phyloP scores from a whole-genome alignment of 176 grass and related monocot genomes.

The Hordeum marinum region DNA sequence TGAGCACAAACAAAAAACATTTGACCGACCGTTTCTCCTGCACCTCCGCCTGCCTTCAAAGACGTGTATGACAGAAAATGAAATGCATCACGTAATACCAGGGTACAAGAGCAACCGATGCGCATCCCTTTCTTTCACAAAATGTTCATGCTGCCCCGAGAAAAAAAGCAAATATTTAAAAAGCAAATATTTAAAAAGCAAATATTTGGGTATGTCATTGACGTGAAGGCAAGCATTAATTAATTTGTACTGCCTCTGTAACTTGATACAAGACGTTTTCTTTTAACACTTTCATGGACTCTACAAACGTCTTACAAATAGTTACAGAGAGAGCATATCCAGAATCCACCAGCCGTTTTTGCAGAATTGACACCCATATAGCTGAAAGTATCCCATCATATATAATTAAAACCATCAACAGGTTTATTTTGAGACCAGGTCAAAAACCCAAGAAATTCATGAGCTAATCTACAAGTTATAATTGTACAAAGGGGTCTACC shows the following conservation, averaged over 20 bases:
- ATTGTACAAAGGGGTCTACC: neutral
- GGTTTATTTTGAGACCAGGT: constrained; percentile 5
- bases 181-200: too few species aligned
- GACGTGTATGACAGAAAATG: neutral
- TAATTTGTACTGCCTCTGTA: neutral
- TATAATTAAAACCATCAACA: neutral
- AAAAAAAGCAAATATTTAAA: neutral
- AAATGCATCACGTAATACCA: neutral
- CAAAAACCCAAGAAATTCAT: constrained; percentile 20
- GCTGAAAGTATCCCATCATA: neutral
- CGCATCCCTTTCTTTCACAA: neutral
- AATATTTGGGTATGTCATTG: neutral
- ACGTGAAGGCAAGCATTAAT: neutral
- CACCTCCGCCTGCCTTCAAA: neutral
- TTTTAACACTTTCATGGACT: too few species aligned
- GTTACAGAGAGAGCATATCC: neutral
- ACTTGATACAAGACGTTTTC: too few species aligned
- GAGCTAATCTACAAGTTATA: constrained; percentile 31
- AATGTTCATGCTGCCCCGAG: neutral
- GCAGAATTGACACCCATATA: neutral
- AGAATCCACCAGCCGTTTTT: neutral
- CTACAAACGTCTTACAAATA: too few species aligned
- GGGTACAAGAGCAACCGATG: too few species aligned
- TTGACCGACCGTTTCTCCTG: too few species aligned
- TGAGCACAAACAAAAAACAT: too few species aligned